A percentile compares a stretch with the other conserved stretches of the same genome.
Conservation (phyloP, 805 yeast genomes). For the Cyberlindnera mycetangii region DNA sequence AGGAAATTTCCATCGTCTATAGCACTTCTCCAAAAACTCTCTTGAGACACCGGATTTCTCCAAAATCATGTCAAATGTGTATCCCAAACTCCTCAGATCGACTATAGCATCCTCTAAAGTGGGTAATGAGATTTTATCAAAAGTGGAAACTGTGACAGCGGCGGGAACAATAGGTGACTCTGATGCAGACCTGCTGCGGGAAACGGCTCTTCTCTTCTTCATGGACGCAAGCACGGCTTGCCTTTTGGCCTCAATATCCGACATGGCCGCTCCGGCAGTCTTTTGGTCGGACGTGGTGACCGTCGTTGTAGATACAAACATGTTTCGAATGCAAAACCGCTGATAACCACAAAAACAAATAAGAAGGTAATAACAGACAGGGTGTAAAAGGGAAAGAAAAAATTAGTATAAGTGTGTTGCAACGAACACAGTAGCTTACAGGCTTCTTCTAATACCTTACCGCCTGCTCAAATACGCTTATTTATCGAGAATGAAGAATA, state of each 20-base stretch:
- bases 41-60: slow-evolving; percentile 17
- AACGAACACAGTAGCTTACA: background rate
- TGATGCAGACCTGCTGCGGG: slow-evolving; percentile 1
- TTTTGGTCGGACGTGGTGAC: background rate
- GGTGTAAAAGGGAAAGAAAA: background rate
- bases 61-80: slow-evolving; percentile 21
- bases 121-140: background rate
- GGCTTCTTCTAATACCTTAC: background rate
- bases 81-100: slow-evolving; percentile 27
- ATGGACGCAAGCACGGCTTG: slow-evolving; percentile 27
- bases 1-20: slow-evolving; percentile 20
- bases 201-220: slow-evolving; percentile 10
- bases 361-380: too few relatives aligned
- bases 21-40: slow-evolving; percentile 20
- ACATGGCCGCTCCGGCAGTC: background rate
- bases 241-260: slow-evolving; percentile 23
- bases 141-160: background rate
- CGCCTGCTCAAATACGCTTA: background rate
- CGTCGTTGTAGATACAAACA: background rate
- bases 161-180: background rate
- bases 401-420: background rate
- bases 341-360: background rate
- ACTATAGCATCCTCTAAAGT: slow-evolving; percentile 19
- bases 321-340: background rate
- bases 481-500: too few relatives aligned